Evolutionary conservation across 768 basidiomycete species (phyloP).

Genomic region (Tulasnella calospora): DNA sequence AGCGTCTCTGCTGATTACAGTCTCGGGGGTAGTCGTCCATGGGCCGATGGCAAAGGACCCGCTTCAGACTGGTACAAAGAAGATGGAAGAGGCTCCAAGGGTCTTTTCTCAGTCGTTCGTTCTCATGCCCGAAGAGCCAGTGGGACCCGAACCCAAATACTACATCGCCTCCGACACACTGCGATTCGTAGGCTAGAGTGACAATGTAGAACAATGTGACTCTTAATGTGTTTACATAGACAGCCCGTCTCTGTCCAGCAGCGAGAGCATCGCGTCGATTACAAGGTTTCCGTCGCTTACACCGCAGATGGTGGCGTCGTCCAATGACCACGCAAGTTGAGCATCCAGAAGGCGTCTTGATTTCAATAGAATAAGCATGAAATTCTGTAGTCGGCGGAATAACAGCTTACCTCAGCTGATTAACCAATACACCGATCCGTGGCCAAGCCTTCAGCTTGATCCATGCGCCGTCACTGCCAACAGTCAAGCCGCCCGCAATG

Average conservation of each 20-base stretch:
- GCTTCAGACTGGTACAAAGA: conserved; percentile 28
- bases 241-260: conserved; percentile 39
- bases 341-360: conserved; percentile 62
- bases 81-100: conserved; percentile 67
- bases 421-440: conserved; percentile 84
- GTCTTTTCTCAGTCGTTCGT: conserved; percentile 87
- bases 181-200: neutral
- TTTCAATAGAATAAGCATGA: neutral
- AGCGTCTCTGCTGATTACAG: conserved; percentile 70
- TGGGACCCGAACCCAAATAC: conserved; percentile 44
- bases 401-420: conserved; percentile 62
- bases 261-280: conserved; percentile 40
- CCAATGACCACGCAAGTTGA: conserved; percentile 60
- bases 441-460: conserved; percentile 77
- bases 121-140: conserved; percentile 58
- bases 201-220: neutral
- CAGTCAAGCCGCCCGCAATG: conserved; percentile 66
- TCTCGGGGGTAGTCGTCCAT: conserved; percentile 63
- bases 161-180: neutral
- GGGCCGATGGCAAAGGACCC: conserved; percentile 31
- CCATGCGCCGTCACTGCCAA: conserved; percentile 49
- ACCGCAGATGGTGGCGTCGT: conserved; percentile 51
- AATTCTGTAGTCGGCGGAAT: neutral
- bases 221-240: conserved; percentile 13
- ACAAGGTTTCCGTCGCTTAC: conserved; percentile 53